Evolutionary conservation across 2,329 filamentous ascomycete species (phyloP), one percentile per base, ranked within the genome.

Genomic region (Amesomyces nigricolor): DNA sequence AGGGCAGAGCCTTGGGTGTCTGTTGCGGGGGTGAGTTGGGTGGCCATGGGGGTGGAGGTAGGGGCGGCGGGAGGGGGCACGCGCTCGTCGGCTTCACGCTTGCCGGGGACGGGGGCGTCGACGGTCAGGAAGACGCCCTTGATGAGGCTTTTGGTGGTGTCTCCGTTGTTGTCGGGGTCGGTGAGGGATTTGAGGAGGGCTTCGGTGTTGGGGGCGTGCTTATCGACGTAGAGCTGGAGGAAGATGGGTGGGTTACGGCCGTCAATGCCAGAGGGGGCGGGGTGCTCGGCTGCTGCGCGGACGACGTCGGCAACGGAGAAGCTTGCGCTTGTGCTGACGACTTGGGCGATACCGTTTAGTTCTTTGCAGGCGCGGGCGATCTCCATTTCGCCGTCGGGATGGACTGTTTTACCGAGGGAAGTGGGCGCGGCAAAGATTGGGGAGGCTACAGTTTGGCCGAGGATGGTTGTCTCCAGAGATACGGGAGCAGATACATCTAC

Each of bases 351-450:
- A 0, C 79, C 77, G 13, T 44, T 48, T 5, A 74, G 69, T 2
- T 64, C 69, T 50, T 73, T 71, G 56, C 79, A 80, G 0, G 77
- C 83, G 26, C 74, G 71, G 0, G 76, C 81, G 13, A 85, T 72
- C 13, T 75, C 81, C 35, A 75, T 72, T 67, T 88, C 85, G n/a
- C 84, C 85, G 26, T 84, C 78, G 0, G 79, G 76, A 62, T 88
- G 83, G 46, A 84, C 81, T 53, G 86, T 68, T 49, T 75, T 78
- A 3, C 80, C 83, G 78, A 87, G 83, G 2, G 82, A 82, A 1
- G 84, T 82, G 0, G 85, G 84, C 35, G 80, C 78, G 58, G 81
- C 78, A 65, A 87, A 87, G 29, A 88, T 72, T 0, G 85, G 85
- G 3, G 82, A 70, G 30, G 71, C 73, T 54, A 78, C 73, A 4